phyloP scores from a whole-genome alignment of 2,329 filamentous ascomycete genomes.

The Gyromitra esculenta region DNA sequence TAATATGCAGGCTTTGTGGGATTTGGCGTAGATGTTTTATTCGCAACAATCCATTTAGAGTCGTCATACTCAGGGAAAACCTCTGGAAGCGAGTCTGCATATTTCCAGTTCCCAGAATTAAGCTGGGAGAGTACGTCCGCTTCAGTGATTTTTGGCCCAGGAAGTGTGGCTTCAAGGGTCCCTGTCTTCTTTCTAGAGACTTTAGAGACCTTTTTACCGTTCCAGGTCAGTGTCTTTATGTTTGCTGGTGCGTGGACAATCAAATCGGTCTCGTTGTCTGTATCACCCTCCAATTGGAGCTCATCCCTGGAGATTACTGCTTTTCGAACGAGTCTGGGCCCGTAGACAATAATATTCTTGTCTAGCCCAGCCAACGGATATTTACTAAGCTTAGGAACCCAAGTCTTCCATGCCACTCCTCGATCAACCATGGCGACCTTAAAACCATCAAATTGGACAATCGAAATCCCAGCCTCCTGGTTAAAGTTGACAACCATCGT shows the following conservation, averaged over 20 bases:
- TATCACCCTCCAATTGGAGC: slow-evolving; percentile 62
- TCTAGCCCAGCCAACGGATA: slow-evolving; percentile 63
- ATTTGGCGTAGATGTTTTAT: slow-evolving; percentile 64
- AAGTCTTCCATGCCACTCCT: slow-evolving; percentile 65
- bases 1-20: slow-evolving; percentile 64
- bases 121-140: slow-evolving; percentile 63
- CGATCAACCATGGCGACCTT: slow-evolving; percentile 59
- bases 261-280: slow-evolving; percentile 61
- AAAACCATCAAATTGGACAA: slow-evolving; percentile 58
- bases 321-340: slow-evolving; percentile 63
- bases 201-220: slow-evolving; percentile 60
- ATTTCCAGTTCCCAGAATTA: slow-evolving; percentile 62
- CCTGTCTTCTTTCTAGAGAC: slow-evolving; percentile 63
- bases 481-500: slow-evolving; percentile 52
- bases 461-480: slow-evolving; percentile 58
- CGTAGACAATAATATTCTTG: slow-evolving; percentile 64
- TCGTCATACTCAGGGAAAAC: slow-evolving; percentile 64
- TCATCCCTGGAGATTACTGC: slow-evolving; percentile 60
- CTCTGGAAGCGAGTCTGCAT: slow-evolving; percentile 66
- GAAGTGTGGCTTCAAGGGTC: slow-evolving; percentile 66
- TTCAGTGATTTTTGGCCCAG: slow-evolving; percentile 62
- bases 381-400: slow-evolving; percentile 64
- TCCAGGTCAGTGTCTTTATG: slow-evolving; percentile 63
- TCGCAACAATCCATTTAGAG: slow-evolving; percentile 65
- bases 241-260: slow-evolving; percentile 62